Base-by-base conservation (phyloP, 768 basidiomycete genomes). In the Rhizopogon roseolus region DNA sequence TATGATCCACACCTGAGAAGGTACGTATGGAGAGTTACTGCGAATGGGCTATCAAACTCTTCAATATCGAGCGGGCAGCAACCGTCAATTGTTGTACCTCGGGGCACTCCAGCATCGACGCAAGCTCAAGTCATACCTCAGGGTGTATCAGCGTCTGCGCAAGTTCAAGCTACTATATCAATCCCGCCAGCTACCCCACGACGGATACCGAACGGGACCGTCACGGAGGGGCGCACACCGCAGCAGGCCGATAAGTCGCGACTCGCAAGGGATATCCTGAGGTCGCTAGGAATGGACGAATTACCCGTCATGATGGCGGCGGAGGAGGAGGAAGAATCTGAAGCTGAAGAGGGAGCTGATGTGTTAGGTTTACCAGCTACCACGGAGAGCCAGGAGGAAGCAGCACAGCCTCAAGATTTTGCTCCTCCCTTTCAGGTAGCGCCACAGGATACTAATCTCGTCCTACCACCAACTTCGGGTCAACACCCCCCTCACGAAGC, bases 231-330 rank as follows among this genome's bases (percentile, higher is more conserved):
- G 19, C 68, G 63, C 41, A 66, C 68, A 1, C 71, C 71, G 14
- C 65, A 63, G 34, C 66, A 80, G 28, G 81, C 79, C 6, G 73
- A 82, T 61, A 78, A 71, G 57, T 76, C 66, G 43, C 73, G 71
- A 41, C 71, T 87, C 27, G 84, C 85, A 2, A 75, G 70, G 41
- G 82, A 85, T 63, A 70, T 87, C 42, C 57, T 87, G 19, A 74
- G 73, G 41, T 80, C 82, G 6, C 71, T 86, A 4, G 76, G 77
- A 16, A 56, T 56, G 9, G 22, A 36, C 3, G 34, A 19, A 22
- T 34, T 22, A 10, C 19, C 46, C 8, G 19, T 3, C 32, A 17
- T 22, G 22, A 8, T 36, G 34, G 13, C 32, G 14, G 14, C 53
- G n/a, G 64, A 59, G 28, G 16, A 27, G 13, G 36, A 49, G 19